Evolutionary conservation across 2,329 filamentous ascomycete genomes (phyloP).

Genomic region (Amylocarpus encephaloides): DNA sequence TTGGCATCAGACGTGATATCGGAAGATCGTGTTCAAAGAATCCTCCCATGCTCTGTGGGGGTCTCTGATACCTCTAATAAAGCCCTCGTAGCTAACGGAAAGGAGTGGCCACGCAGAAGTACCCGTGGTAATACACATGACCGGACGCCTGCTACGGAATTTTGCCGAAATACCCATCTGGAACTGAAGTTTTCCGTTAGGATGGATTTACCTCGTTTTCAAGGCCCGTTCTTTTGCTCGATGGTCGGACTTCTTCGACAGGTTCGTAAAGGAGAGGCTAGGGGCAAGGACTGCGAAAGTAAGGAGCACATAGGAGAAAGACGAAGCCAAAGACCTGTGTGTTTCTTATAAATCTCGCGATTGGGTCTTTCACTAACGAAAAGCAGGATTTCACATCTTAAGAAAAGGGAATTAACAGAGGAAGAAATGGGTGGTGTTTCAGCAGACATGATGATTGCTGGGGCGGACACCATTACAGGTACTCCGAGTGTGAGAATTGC

Average conservation of each 20-base stretch:
- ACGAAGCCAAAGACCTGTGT: background rate
- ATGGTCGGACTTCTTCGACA: background rate
- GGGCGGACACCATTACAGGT: constrained; percentile 14
- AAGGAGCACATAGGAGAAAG: background rate
- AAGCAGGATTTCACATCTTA: background rate
- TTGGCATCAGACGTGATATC: constrained; percentile 35
- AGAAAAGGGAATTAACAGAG: constrained; percentile 5
- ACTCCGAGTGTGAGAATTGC: constrained; percentile 7
- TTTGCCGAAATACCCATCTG: background rate
- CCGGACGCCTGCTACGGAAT: background rate
- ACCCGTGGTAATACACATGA: background rate
- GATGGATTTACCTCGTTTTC: background rate
- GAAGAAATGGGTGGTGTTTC: constrained; percentile 6
- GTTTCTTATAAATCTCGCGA: background rate
- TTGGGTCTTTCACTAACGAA: background rate
- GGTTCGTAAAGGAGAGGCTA: background rate
- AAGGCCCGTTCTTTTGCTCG: background rate
- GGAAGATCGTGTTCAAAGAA: constrained; percentile 39
- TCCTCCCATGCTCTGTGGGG: constrained; percentile 31
- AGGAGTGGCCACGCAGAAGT: background rate
- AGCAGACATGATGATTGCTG: constrained; percentile 10
- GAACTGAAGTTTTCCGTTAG: background rate
- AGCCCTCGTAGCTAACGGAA: background rate
- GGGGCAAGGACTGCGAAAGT: background rate
- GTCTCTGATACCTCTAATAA: background rate